Evolutionary conservation across 169 alveolate species (phyloP).

Genomic region (Plasmodium chabaudi): DNA sequence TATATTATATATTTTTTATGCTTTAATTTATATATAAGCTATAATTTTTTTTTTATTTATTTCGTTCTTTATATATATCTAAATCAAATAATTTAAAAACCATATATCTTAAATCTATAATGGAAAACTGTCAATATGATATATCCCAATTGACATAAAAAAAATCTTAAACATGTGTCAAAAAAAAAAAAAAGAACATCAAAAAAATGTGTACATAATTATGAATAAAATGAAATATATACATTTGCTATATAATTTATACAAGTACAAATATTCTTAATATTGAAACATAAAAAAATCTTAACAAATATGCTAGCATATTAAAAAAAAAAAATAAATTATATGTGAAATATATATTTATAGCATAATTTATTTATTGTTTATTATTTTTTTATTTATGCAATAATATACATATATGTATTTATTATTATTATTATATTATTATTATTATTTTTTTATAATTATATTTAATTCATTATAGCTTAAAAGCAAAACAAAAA

Average conservation of each 20-base stretch:
- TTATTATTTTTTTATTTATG: background rate
- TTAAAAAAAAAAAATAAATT: too few species aligned
- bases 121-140: slow-evolving; percentile 22
- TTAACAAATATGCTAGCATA: background rate
- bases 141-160: slow-evolving; percentile 26
- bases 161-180: slow-evolving; percentile 25
- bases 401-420: background rate
- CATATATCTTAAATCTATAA: slow-evolving; percentile 36
- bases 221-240: slow-evolving; percentile 5
- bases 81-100: slow-evolving; percentile 44
- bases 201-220: slow-evolving; percentile 13
- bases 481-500: slow-evolving; percentile 7
- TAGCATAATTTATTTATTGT: background rate
- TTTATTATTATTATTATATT: background rate
- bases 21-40: background rate
- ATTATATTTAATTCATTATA: slow-evolving; percentile 4
- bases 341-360: background rate
- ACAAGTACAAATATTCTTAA: background rate
- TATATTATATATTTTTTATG: background rate
- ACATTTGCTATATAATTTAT: slow-evolving; percentile 6
- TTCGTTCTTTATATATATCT: slow-evolving; percentile 1
- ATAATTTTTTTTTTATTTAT: slow-evolving; percentile 9
- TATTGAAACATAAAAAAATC: background rate
- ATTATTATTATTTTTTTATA: too few species aligned
- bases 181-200: slow-evolving; percentile 48